Percentiles rank a stretch among this genome's conserved stretches.
These are phyloP conservation scores for Mycena rebaudengoi DNA, from an alignment of 768 basidiomycete species.

Conservation along the genomic window DNA sequence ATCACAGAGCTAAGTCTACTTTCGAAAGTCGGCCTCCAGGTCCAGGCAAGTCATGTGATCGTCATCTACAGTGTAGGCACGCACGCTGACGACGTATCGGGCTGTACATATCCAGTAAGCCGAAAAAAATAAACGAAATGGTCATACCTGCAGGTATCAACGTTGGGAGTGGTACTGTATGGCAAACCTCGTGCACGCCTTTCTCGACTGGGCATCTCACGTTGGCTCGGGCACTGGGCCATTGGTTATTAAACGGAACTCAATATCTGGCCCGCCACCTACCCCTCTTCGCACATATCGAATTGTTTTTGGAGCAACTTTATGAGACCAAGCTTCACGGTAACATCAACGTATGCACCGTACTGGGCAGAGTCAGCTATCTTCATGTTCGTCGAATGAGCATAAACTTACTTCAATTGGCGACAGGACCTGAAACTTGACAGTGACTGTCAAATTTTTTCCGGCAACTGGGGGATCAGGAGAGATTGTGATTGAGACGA, in stretches of 20 bases:
- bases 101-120: constrained; percentile 55
- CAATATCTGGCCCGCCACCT: neutral
- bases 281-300: constrained; percentile 94
- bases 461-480: constrained; percentile 95
- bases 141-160: constrained; percentile 85
- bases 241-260: neutral
- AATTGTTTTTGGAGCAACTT: constrained; percentile 84
- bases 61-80: constrained; percentile 75
- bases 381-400: neutral
- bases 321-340: constrained; percentile 90
- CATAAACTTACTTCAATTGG: neutral
- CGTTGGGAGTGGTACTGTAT: constrained; percentile 88
- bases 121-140: neutral
- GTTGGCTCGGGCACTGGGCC: constrained; percentile 76
- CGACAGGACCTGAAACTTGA: constrained; percentile 71
- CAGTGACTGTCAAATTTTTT: constrained; percentile 83
- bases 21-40: constrained; percentile 84
- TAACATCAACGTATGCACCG: constrained; percentile 89
- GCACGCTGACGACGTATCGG: constrained; percentile 78
- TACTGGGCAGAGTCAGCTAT: constrained; percentile 59
- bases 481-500: constrained; percentile 73
- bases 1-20: no score
- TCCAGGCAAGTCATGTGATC: constrained; percentile 82
- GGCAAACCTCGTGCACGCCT: constrained; percentile 76
- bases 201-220: constrained; percentile 87